These are phyloP conservation scores for Fusarium xyrophilum DNA, from an alignment of 2,329 filamentous ascomycete genomes.

Conservation along the genomic window DNA sequence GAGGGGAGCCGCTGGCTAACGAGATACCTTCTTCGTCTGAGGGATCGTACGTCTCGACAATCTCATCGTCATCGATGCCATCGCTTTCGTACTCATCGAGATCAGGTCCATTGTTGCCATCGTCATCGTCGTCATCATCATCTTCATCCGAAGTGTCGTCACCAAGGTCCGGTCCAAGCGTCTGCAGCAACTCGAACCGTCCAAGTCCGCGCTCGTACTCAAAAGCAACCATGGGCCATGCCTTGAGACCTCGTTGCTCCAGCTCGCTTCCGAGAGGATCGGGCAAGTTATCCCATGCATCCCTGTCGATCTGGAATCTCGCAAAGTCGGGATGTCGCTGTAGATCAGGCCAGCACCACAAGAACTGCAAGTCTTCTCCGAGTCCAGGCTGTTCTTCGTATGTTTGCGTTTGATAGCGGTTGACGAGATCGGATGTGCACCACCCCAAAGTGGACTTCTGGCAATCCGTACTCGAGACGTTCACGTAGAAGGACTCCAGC, in stretches of 20 bases:
- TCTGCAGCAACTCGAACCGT: conserved; percentile 27
- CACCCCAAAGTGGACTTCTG: conserved; percentile 38
- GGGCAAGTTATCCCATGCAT: neutral
- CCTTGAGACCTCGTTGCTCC: conserved; percentile 22
- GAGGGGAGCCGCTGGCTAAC: conserved; percentile 6
- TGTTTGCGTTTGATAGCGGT: conserved; percentile 41
- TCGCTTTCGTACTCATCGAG: conserved; percentile 50
- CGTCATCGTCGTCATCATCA: conserved; percentile 15
- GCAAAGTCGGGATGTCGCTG: conserved; percentile 43
- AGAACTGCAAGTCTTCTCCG: conserved; percentile 37
- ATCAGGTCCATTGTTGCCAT: conserved; percentile 21
- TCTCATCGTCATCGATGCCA: conserved; percentile 48
- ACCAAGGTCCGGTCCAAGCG: neutral
- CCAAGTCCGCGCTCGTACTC: conserved; percentile 28
- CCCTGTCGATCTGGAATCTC: conserved; percentile 32
- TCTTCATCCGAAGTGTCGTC: conserved; percentile 28
- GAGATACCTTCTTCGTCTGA: conserved; percentile 42
- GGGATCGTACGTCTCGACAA: conserved; percentile 37
- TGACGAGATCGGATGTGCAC: conserved; percentile 44
- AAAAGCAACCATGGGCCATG: conserved; percentile 46
- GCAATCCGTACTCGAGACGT: neutral
- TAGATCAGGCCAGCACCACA: conserved; percentile 48
- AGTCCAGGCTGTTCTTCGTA: conserved; percentile 36
- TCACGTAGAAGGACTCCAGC: conserved; percentile 42
- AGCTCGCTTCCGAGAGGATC: conserved; percentile 4